These are phyloP conservation scores for Triticum urartu DNA, from an alignment of 176 grass and related monocot genomes.

Conservation along the genomic window DNA sequence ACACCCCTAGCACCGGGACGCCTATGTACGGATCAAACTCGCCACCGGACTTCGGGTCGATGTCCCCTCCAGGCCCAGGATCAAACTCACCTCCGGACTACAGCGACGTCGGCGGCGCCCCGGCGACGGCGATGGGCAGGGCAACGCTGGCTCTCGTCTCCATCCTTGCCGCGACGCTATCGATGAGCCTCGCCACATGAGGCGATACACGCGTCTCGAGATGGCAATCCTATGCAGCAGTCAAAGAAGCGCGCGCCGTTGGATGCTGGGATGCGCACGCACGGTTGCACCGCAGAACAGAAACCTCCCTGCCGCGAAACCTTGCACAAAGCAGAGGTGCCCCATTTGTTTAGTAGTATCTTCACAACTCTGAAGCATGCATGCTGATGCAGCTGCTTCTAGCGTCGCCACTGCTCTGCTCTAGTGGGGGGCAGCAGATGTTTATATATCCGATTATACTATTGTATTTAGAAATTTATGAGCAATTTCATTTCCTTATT, in stretches of 20 bases:
- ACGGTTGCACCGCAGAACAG: background rate
- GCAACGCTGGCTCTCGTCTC: conserved; percentile 18
- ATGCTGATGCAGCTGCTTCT: background rate
- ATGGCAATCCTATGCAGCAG: conserved; percentile 3
- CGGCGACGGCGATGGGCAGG: background rate
- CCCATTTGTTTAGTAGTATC: conserved; percentile 19
- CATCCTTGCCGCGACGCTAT: conserved; percentile 31
- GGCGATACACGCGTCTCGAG: background rate
- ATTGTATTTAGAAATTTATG: conserved; percentile 26
- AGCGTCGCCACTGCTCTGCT: background rate
- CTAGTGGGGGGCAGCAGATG: conserved; percentile 5
- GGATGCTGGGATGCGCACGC: conserved; percentile 10
- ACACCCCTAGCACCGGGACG: conserved; percentile 24
- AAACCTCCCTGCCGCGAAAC: background rate
- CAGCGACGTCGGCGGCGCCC: conserved; percentile 43
- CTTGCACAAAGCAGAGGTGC: conserved; percentile 10
- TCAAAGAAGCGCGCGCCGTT: conserved; percentile 16
- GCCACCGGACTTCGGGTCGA: conserved; percentile 38
- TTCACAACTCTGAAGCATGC: background rate
- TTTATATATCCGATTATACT: conserved; percentile 15
- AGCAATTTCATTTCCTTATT: conserved; percentile 9
- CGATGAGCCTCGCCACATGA: conserved; percentile 33
- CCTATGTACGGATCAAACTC: conserved; percentile 32
- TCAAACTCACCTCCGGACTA: conserved; percentile 52
- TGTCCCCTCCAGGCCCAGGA: conserved; percentile 28